Conservation (phyloP, 1,139 yeast genomes). For the Lodderomyces parapsilosis region DNA sequence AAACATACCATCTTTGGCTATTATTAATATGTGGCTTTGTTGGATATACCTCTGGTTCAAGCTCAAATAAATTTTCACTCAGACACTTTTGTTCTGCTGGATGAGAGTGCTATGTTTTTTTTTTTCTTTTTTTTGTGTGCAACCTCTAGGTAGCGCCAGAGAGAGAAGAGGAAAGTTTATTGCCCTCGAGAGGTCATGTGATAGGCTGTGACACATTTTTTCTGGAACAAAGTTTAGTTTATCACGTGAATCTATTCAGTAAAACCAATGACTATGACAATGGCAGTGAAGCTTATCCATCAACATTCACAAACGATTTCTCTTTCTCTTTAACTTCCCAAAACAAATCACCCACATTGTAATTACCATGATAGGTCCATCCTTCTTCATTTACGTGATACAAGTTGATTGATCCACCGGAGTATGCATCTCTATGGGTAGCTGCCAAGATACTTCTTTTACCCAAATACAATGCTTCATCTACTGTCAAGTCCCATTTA, state of each 20-base stretch:
- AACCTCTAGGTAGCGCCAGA: neutral
- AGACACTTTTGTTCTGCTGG: neutral
- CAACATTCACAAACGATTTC: slow-evolving; percentile 87
- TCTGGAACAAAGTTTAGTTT: neutral
- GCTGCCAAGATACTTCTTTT: slow-evolving; percentile 97
- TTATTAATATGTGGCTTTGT: slow-evolving; percentile 7
- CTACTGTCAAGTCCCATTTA: slow-evolving; percentile 85
- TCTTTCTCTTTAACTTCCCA: slow-evolving; percentile 91
- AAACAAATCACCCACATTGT: slow-evolving; percentile 86
- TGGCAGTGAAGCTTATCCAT: slow-evolving; percentile 46
- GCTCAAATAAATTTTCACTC: slow-evolving; percentile 1
- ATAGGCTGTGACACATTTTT: neutral
- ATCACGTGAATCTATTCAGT: neutral
- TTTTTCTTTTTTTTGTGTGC: neutral
- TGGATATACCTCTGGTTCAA: slow-evolving; percentile 1
- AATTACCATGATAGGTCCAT: slow-evolving; percentile 95
- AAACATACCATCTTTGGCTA: slow-evolving; percentile 15
- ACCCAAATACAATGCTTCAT: slow-evolving; percentile 91
- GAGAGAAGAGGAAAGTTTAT: neutral
- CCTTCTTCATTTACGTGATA: slow-evolving; percentile 93
- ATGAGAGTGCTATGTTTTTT: neutral
- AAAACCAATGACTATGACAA: too few relatives aligned
- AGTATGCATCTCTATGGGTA: slow-evolving; percentile 96
- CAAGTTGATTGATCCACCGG: slow-evolving; percentile 94
- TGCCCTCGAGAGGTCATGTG: neutral